Base-by-base conservation (phyloP, 306 rosid genomes). In the Acmispon strigosus region DNA sequence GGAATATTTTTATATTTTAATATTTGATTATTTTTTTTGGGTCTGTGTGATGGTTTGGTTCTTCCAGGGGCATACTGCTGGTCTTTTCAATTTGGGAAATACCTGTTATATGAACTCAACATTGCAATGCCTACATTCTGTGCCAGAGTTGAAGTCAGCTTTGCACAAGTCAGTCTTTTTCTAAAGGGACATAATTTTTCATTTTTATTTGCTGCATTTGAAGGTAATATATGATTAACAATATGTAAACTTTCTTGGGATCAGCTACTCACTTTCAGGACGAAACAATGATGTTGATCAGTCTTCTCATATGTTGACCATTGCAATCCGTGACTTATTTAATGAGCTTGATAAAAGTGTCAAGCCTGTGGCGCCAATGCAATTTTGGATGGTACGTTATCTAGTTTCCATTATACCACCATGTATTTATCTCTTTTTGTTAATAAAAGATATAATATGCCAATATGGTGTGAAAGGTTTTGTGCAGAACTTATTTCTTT, bases 31-130 rank as follows among this genome's bases (percentile, higher is more conserved):
- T 65, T 27, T 44, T 22, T 45, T 19, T 8, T 59, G 76, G 24
- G 13, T 8, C 39, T 47, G 8, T 52, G n/a, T 70, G 68, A 47
- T 7, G 27, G 15, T 10, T 58, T 24, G 72, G 19, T 15, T 56
- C 52, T 74, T 79, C 62, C 80, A 95, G 99, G 99, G 99, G 78
- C 87, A 95, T 60, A 78, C 88, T 72, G 91, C 99, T 59, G 99
- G 99, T 72, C 86, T 95, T 52, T 95, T 87, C 80, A 95, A 95
- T 76, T 73, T 95, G 96, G 99, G 99, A 72, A 85, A 95, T 79
- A 95, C 99, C 3, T 95, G 99, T 81, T 95, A 95, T 70, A 95
- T 95, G 99, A 95, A 91, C 82, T 95, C 99, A 78, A 95, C 99
- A 50, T 54, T 95, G 58, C 99, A 95, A 78, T 95, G 99, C 70